A percentile compares a stretch with the other conserved stretches of the same genome.
Evolutionary conservation across 225 moss, liverwort and hornwort species (phyloP).

Genomic region (Bryum argenteum): DNA sequence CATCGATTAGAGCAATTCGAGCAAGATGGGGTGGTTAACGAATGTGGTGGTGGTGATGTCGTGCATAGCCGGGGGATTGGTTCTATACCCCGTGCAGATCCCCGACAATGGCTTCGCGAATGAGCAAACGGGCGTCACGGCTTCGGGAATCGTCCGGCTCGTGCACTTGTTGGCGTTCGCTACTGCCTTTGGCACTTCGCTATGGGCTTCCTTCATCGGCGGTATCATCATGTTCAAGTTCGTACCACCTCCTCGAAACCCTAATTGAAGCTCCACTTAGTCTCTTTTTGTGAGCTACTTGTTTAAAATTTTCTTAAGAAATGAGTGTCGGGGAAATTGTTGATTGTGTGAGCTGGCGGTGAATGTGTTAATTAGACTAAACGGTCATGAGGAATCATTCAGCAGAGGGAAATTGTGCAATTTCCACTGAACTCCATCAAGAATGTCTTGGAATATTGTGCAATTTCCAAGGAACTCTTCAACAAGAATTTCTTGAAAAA

Average conservation of each 20-base stretch:
- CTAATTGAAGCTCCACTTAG: not conserved
- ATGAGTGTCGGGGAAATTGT: too few species aligned
- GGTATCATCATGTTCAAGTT: constrained; percentile 95
- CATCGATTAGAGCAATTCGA: not conserved
- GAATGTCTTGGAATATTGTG: too few species aligned
- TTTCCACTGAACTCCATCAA: too few species aligned
- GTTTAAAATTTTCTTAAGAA: too few species aligned
- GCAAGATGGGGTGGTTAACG: constrained; percentile 52
- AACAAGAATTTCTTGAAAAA: too few species aligned
- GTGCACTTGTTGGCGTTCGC: constrained; percentile 71
- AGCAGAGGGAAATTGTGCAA: too few species aligned
- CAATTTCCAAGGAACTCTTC: too few species aligned
- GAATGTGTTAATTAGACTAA: too few species aligned
- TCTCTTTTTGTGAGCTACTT: too few species aligned
- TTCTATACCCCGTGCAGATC: constrained; percentile 62
- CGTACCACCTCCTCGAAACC: not conserved
- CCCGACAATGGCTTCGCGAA: not conserved
- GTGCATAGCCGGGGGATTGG: constrained; percentile 61
- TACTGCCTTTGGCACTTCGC: constrained; percentile 66
- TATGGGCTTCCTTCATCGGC: constrained; percentile 88
- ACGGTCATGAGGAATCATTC: too few species aligned
- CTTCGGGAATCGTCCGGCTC: constrained; percentile 48
- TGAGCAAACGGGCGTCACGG: constrained; percentile 37
- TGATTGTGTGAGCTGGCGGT: too few species aligned
- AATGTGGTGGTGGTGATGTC: constrained; percentile 58